phyloP scores from a whole-genome alignment of 306 rosid species.

The Lupinus albus region DNA sequence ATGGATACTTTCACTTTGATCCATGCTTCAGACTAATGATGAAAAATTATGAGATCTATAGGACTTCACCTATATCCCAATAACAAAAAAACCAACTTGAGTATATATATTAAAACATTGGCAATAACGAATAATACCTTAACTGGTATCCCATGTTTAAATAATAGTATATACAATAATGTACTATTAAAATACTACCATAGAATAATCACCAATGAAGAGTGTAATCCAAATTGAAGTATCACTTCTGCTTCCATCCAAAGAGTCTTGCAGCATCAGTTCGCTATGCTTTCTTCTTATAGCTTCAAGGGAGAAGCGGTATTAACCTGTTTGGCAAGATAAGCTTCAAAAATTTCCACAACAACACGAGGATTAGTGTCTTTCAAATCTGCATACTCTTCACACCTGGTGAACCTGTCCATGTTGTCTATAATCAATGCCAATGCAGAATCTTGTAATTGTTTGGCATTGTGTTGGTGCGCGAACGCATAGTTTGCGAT shows the following conservation, averaged over 20 bases:
- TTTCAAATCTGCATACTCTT: constrained; percentile 67
- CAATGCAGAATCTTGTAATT: constrained; percentile 64
- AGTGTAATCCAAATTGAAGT: constrained; percentile 5
- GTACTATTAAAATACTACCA: constrained; percentile 39
- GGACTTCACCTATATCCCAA: no score
- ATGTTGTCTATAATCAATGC: constrained; percentile 65
- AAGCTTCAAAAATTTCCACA: constrained; percentile 78
- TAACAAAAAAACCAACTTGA: no score
- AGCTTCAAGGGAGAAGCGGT: constrained; percentile 52
- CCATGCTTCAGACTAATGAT: no score
- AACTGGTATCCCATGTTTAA: background rate
- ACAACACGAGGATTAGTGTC: constrained; percentile 72
- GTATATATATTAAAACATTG: no score
- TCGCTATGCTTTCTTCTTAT: constrained; percentile 11
- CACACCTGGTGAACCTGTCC: constrained; percentile 57
- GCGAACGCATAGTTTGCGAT: constrained; percentile 64
- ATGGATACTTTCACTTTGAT: no score
- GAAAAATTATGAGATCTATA: no score
- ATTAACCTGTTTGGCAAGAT: constrained; percentile 66
- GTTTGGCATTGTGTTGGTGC: constrained; percentile 69
- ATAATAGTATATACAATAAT: constrained; percentile 28
- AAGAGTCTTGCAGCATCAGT: background rate
- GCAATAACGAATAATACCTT: background rate
- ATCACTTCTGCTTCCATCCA: constrained; percentile 13
- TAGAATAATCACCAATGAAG: constrained; percentile 12